Evolutionary conservation across 2,329 filamentous ascomycete genomes (phyloP), one percentile per base, ranked within the genome.

Genomic region (Sporothrix pallida): DNA sequence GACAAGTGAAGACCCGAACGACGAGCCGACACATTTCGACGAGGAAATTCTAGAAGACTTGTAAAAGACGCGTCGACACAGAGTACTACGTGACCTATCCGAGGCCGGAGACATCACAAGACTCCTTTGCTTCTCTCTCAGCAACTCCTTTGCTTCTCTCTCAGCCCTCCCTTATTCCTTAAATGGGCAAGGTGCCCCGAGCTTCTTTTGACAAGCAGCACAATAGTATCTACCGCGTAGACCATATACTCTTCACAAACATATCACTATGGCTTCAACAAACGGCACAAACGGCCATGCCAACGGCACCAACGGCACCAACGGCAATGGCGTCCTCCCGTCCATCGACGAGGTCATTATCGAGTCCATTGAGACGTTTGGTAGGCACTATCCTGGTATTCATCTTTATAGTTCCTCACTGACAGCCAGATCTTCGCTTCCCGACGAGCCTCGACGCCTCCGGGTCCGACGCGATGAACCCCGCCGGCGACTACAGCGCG

Each of bases 401-500:
- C 52, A 20, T 54, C 52, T 54, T n/a, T n/a, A 17, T n/a, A 2
- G 1, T 54, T 54, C 17, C 17, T n/a, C n/a, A n/a, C n/a, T n/a
- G n/a, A n/a, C n/a, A n/a, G n/a, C n/a, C n/a, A n/a, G n/a, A n/a
- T n/a, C n/a, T n/a, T n/a, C n/a, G 92, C 78, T 94, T 94, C 81
- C 92, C 92, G 82, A 98, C 94, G 17, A 97, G 94, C 54, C 90
- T 98, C 75, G 94, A 97, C 83, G 96, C 95, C 85, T 97, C 94
- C n/a, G 94, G 94, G 79, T 97, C 93, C 9, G 94, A 98, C 88
- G 95, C 95, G 79, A 98, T 97, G 95, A 97, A 98, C 80, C 92
- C 93, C 2, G 94, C 94, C 1, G 93, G 94, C 75, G 94, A 97
- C 83, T 97, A 97, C 84, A 97, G 93, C 0, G 87, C 94, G 13